Percentiles rank a stretch among this genome's conserved stretches.
Conservation (phyloP, 306 rosid species). For the Amphicarpaea edgeworthii region DNA sequence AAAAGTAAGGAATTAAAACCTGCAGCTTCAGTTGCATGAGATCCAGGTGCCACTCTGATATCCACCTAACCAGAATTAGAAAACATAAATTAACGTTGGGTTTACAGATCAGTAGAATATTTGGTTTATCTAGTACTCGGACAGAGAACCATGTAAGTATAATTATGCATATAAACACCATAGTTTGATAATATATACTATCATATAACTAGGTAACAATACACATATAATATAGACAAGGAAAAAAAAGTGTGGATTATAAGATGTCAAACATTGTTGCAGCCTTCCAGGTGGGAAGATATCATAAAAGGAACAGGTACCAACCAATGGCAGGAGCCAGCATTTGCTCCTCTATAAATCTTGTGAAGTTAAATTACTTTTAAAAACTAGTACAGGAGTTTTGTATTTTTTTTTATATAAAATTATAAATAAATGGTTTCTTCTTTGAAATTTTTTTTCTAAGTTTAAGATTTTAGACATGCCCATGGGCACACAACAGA, state of each 20-base stretch:
- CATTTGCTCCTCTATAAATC: constrained; percentile 13
- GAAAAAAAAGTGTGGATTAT: not conserved
- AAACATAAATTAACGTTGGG: constrained; percentile 15
- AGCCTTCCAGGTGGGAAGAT: not conserved
- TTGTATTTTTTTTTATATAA: not conserved
- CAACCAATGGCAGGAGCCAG: not conserved
- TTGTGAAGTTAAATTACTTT: not conserved
- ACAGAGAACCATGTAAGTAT: not conserved
- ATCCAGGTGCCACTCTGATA: constrained; percentile 93
- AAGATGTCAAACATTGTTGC: constrained; percentile 14
- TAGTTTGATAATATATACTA: constrained; percentile 12
- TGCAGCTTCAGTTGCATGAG: constrained; percentile 91
- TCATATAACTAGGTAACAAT: not conserved
- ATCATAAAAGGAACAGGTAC: constrained; percentile 10
- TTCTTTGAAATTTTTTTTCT: not conserved
- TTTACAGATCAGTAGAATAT: constrained; percentile 36
- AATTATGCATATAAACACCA: constrained; percentile 12
- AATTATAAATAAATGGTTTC: not conserved
- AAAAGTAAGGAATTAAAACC: constrained; percentile 55
- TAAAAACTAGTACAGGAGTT: not conserved
- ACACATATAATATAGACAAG: constrained; percentile 1
- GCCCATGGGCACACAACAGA: not conserved
- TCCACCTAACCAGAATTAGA: constrained; percentile 70
- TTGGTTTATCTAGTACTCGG: not conserved
- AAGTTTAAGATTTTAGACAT: not conserved